These are phyloP conservation scores for Trichophyton simii DNA, from an alignment of 2,329 filamentous ascomycete genomes.

Conservation along the genomic window DNA sequence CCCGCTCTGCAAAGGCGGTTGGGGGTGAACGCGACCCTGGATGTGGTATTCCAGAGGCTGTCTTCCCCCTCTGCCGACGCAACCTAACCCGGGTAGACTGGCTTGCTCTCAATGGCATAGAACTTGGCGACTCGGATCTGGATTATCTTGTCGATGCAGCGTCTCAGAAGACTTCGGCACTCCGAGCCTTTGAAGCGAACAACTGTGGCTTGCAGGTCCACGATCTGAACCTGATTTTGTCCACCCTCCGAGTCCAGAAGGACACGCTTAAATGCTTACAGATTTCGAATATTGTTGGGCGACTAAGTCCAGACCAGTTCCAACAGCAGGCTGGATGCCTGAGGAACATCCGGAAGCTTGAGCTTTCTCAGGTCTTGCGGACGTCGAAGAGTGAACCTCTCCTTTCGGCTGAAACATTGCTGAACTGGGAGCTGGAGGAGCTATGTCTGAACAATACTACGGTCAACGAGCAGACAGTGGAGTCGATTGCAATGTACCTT, in stretches of 20 bases:
- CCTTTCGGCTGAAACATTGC: constrained; percentile 52
- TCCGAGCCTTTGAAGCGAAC: constrained; percentile 55
- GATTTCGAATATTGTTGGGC: constrained; percentile 54
- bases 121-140: constrained; percentile 57
- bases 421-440: constrained; percentile 56
- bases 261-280: constrained; percentile 55
- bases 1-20: constrained; percentile 41
- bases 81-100: constrained; percentile 59
- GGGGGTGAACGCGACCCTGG: constrained; percentile 45
- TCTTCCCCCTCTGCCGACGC: constrained; percentile 55
- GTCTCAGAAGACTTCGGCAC: constrained; percentile 50
- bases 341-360: constrained; percentile 51
- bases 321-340: constrained; percentile 56
- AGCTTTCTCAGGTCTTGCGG: constrained; percentile 52
- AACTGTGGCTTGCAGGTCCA: constrained; percentile 45
- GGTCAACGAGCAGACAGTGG: constrained; percentile 50
- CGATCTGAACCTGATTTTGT: constrained; percentile 46
- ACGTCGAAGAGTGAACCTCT: constrained; percentile 52
- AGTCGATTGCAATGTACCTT: constrained; percentile 54
- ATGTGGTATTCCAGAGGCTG: constrained; percentile 56
- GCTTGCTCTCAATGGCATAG: constrained; percentile 56
- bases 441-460: constrained; percentile 51
- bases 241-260: constrained; percentile 52
- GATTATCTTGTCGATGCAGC: constrained; percentile 56
- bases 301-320: constrained; percentile 51